Conservation (phyloP, 1,284 basidiomycete genomes). For the Cryptococcus sp. region DNA sequence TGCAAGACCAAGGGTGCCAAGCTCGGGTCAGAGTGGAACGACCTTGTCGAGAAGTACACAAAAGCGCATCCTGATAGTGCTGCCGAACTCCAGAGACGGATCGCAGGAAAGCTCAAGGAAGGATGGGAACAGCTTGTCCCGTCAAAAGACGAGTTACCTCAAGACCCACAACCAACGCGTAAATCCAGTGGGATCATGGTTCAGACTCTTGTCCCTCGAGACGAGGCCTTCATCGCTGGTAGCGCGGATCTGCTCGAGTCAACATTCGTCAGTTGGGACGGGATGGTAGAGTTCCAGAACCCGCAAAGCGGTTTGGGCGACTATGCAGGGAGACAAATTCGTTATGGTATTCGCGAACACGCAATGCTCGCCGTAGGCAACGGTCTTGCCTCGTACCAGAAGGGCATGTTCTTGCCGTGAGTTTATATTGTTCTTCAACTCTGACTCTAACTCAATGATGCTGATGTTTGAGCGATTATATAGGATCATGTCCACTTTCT, state of each 20-base stretch:
- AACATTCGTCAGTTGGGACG: slow-evolving; percentile 45
- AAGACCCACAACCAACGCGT: slow-evolving; percentile 35
- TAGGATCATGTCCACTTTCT: slow-evolving; percentile 67
- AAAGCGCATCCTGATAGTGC: slow-evolving; percentile 33
- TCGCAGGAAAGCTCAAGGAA: slow-evolving; percentile 31
- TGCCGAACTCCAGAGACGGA: slow-evolving; percentile 33
- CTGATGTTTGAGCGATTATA: slow-evolving; percentile 46
- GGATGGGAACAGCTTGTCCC: slow-evolving; percentile 37
- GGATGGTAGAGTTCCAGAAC: slow-evolving; percentile 45
- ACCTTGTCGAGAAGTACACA: slow-evolving; percentile 29
- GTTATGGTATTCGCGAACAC: slow-evolving; percentile 45
- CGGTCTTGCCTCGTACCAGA: slow-evolving; percentile 42
- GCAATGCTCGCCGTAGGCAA: slow-evolving; percentile 42
- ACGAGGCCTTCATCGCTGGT: slow-evolving; percentile 41
- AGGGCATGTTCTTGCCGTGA: slow-evolving; percentile 41
- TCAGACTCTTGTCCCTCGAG: slow-evolving; percentile 33
- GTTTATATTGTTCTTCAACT: not conserved
- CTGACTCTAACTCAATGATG: not conserved
- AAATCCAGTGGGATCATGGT: slow-evolving; percentile 44
- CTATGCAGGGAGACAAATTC: slow-evolving; percentile 45
- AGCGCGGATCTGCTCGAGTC: slow-evolving; percentile 46
- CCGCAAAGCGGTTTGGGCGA: slow-evolving; percentile 41
- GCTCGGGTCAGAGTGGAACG: slow-evolving; percentile 41
- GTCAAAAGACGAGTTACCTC: slow-evolving; percentile 33
- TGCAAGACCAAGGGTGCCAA: slow-evolving; percentile 31